Conservation (phyloP, 345 rosid genomes). For the Eucalyptus globulus region DNA sequence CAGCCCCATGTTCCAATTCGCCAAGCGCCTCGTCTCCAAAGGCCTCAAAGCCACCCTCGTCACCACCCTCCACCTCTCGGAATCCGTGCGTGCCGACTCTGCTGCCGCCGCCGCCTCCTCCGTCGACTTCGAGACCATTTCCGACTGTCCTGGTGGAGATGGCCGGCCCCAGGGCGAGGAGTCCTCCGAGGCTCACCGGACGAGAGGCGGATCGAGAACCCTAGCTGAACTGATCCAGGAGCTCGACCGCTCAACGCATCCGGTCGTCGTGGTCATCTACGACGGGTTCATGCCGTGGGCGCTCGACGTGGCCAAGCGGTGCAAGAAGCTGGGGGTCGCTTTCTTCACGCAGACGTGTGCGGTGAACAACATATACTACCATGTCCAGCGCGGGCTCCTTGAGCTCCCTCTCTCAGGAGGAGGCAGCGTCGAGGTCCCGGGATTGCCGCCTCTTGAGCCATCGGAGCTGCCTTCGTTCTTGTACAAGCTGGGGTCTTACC, state of each 20-base stretch:
- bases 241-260: not conserved
- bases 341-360: conserved; percentile 28
- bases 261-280: conserved; percentile 2
- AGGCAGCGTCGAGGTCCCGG: not conserved
- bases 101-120: not conserved
- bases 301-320: conserved; percentile 19
- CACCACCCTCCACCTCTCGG: not conserved
- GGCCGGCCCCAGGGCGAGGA: conserved; percentile 1
- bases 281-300: conserved; percentile 23
- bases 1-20: conserved; percentile 27
- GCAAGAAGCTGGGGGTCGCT: conserved; percentile 5
- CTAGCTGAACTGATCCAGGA: not conserved
- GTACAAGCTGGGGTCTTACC: conserved; percentile 2
- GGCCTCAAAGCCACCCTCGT: conserved; percentile 11
- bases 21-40: conserved; percentile 9
- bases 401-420: conserved; percentile 3
- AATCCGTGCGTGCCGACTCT: not conserved
- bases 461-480: conserved; percentile 17
- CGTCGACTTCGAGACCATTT: conserved; percentile 7
- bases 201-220: conserved; percentile 3
- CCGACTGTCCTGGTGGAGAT: conserved; percentile 19
- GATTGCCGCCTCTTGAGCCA: conserved; percentile 16
- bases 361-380: conserved; percentile 9
- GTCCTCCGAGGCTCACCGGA: not conserved
- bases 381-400: conserved; percentile 3